Base-by-base conservation (phyloP, 345 rosid species). In the Geranium rotundifolium region DNA sequence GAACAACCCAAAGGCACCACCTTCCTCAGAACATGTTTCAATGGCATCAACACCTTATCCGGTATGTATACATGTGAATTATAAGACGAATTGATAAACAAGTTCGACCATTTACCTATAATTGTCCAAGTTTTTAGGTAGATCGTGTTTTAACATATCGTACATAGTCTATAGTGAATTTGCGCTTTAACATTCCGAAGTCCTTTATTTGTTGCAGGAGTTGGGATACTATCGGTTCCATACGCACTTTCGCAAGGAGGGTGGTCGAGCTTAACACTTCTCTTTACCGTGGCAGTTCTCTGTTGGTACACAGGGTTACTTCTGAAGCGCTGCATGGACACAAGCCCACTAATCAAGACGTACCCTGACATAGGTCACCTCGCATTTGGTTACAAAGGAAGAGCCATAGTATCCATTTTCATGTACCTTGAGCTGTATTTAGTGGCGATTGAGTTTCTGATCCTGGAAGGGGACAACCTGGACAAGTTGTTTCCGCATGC, bases 21-120 rank as follows among this genome's bases (percentile, higher is more conserved):
- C 68, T 76, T 87, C 69, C 73, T 84, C 39, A 65, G 81, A 55
- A 84, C 93, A 58, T 87, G 88, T 63, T 78, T 87, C 75, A 87
- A 87, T 70, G 93, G 90, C 31, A 61, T 87, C 71, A 87, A 87
- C 55, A 73, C 81, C 23, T 59, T 84, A 37, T 76, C 93, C 70
- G 93, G 93, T 86, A 37, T 49, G 15, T 27, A 4, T 29, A 19
- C 18, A 3, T 7, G 59, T 59, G 50, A 6, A 41, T 31, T 55
- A 20, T 60, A 55, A 52, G 19, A 15, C n/a, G n/a, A n/a, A n/a
- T n/a, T n/a, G n/a, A n/a, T n/a, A n/a, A n/a, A n/a, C n/a, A n/a
- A n/a, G n/a, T n/a, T n/a, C n/a, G n/a, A n/a, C n/a, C n/a, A n/a
- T n/a, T n/a, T n/a, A n/a, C n/a, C n/a, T n/a, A n/a, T n/a, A n/a